phyloP scores from a whole-genome alignment of 2,329 filamentous ascomycete genomes.

The Calonectria pseudoturangicola region DNA sequence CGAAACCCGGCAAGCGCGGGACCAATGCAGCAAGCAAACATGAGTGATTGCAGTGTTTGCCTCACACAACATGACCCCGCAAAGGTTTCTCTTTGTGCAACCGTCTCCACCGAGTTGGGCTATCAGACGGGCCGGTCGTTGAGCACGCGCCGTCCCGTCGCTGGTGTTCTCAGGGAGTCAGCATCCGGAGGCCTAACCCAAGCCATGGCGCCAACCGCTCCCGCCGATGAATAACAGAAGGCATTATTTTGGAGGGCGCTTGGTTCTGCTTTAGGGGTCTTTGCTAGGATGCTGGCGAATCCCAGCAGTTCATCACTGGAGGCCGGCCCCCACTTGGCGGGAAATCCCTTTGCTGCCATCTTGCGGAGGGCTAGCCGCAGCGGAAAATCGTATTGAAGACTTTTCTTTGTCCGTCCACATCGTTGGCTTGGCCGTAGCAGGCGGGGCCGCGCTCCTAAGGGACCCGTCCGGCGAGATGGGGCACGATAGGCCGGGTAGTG shows the following conservation, averaged over 20 bases:
- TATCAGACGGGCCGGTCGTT: constrained; percentile 18
- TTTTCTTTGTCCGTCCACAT: constrained; percentile 39
- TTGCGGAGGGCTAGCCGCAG: constrained; percentile 40
- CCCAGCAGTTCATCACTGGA: constrained; percentile 37
- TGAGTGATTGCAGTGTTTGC: constrained; percentile 42
- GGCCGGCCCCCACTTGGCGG: constrained; percentile 38
- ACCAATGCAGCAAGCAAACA: constrained; percentile 29
- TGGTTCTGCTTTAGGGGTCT: constrained; percentile 15
- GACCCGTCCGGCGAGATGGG: constrained; percentile 39
- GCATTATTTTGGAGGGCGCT: constrained; percentile 18
- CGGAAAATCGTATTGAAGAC: constrained; percentile 43
- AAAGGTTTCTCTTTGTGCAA: constrained; percentile 42
- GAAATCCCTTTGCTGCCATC: constrained; percentile 39
- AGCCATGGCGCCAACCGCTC: constrained; percentile 25
- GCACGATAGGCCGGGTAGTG: background rate
- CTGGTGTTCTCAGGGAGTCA: constrained; percentile 30
- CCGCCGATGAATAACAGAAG: constrained; percentile 10
- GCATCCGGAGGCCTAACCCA: constrained; percentile 25
- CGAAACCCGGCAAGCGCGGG: constrained; percentile 10
- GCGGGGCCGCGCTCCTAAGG: constrained; percentile 10
- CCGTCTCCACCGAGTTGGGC: constrained; percentile 33
- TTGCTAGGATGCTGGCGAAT: constrained; percentile 27
- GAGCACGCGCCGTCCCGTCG: constrained; percentile 43
- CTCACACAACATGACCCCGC: constrained; percentile 41
- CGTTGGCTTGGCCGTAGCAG: constrained; percentile 25